Base-by-base conservation (phyloP, 1,284 basidiomycete genomes). In the Melampsora larici-populina region DNA sequence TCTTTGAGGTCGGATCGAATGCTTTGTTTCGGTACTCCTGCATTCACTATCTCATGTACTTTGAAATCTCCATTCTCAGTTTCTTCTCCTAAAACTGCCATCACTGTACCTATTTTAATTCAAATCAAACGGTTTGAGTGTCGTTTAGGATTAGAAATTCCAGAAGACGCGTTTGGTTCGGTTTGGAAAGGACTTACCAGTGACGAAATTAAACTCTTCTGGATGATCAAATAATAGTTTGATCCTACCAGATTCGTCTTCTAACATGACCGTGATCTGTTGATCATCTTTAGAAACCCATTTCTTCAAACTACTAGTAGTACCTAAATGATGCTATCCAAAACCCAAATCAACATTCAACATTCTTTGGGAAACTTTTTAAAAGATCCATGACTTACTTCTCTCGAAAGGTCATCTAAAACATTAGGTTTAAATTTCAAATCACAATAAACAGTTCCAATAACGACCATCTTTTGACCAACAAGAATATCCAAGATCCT, bases 341-440 rank as follows among this genome's bases (percentile, higher is more conserved):
- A 51, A 21, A 11, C 33, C 48, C 7, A 11, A 26, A 40, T 51
- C 1, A 51, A 77, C n/a, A n/a, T n/a, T n/a, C n/a, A n/a, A n/a
- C n/a, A n/a, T n/a, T n/a, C n/a, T n/a, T n/a, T n/a, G n/a, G n/a
- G n/a, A n/a, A n/a, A n/a, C n/a, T n/a, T n/a, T n/a, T n/a, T n/a
- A n/a, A n/a, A n/a, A n/a, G n/a, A n/a, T n/a, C n/a, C n/a, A n/a
- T n/a, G 1, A 68, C 26, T 21, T 1, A 69, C 66, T 51, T 69
- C 74, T 48, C 74, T 60, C 2, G 74, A 65, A 49, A 77, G 43
- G 33, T 77, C 74, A 26, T 69, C 67, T 21, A 77, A 40, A 2
- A 77, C 74, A 48, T 69, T 69, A 17, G 74, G 74, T 40, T 77
- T 77, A 8, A 77, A 26, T 36, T 69, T 77, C 66, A 70, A 58